These are phyloP conservation scores for Clavispora carvajalis DNA, from an alignment of 805 yeast genomes.

Conservation along the genomic window DNA sequence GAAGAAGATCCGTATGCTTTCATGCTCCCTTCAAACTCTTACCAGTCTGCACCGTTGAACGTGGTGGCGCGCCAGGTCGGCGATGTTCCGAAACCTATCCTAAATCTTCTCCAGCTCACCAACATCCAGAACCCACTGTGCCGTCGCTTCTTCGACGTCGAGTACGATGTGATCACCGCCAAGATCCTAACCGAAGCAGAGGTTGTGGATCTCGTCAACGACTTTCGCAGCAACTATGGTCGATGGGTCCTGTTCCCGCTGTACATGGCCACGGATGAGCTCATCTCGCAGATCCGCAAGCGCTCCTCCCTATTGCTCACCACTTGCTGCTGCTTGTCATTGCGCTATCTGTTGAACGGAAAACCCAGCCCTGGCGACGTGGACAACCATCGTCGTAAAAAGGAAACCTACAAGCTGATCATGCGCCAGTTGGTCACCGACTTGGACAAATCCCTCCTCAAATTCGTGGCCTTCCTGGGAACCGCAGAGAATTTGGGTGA, in stretches of 20 bases:
- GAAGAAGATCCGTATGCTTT: constrained; percentile 16
- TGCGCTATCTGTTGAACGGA: constrained; percentile 42
- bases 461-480: constrained; percentile 21
- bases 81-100: constrained; percentile 32
- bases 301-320: constrained; percentile 63
- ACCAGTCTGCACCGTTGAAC: constrained; percentile 41
- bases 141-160: constrained; percentile 11
- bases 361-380: constrained; percentile 21
- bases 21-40: constrained; percentile 33
- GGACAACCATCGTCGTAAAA: constrained; percentile 17
- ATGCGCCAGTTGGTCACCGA: constrained; percentile 46
- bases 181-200: constrained; percentile 46
- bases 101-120: constrained; percentile 22
- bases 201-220: constrained; percentile 45
- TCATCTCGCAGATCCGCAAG: constrained; percentile 44
- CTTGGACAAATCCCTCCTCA: constrained; percentile 39
- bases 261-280: constrained; percentile 39
- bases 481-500: constrained; percentile 11
- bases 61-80: constrained; percentile 30
- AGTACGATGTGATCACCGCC: constrained; percentile 46
- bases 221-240: constrained; percentile 64
- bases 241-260: constrained; percentile 75
- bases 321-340: constrained; percentile 56
- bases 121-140: constrained; percentile 4
- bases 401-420: constrained; percentile 34